Conservation (phyloP, 768 basidiomycete species). For the Pleurotus tuoliensis region DNA sequence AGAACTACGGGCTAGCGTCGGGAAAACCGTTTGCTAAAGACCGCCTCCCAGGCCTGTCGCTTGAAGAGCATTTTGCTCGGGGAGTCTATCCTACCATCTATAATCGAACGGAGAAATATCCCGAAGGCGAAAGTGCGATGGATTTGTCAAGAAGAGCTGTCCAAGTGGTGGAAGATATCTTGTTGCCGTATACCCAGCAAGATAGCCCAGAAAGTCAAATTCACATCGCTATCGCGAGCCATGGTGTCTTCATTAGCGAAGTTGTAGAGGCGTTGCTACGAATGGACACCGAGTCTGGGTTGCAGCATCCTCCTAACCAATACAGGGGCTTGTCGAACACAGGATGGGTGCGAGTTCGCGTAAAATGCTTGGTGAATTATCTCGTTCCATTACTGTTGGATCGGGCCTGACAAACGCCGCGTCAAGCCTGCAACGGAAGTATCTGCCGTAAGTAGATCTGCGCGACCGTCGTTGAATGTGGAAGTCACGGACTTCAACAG, state of each 20-base stretch:
- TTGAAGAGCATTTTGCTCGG: slow-evolving; percentile 45
- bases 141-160: slow-evolving; percentile 59
- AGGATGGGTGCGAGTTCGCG: slow-evolving; percentile 56
- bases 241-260: slow-evolving; percentile 68
- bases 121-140: slow-evolving; percentile 67
- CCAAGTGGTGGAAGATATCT: slow-evolving; percentile 42
- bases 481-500: slow-evolving; percentile 49
- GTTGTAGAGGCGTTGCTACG: slow-evolving; percentile 48
- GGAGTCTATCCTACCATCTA: slow-evolving; percentile 50
- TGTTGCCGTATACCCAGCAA: slow-evolving; percentile 52
- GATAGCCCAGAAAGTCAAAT: slow-evolving; percentile 33
- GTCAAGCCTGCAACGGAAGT: slow-evolving; percentile 6
- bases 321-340: slow-evolving; percentile 62
- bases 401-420: slow-evolving; percentile 12
- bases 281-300: slow-evolving; percentile 25
- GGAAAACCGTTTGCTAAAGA: slow-evolving; percentile 47
- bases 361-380: slow-evolving; percentile 40
- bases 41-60: slow-evolving; percentile 19
- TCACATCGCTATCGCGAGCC: slow-evolving; percentile 68
- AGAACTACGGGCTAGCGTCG: slow-evolving; percentile 68
- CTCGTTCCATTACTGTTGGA: slow-evolving; percentile 11
- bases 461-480: slow-evolving; percentile 29
- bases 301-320: slow-evolving; percentile 20
- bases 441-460: slow-evolving; percentile 11
- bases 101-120: slow-evolving; percentile 49